A percentile compares a stretch with the other conserved stretches of the same genome.
phyloP scores from a whole-genome alignment of 176 grass and related monocot species.

The Themeda triandra region DNA sequence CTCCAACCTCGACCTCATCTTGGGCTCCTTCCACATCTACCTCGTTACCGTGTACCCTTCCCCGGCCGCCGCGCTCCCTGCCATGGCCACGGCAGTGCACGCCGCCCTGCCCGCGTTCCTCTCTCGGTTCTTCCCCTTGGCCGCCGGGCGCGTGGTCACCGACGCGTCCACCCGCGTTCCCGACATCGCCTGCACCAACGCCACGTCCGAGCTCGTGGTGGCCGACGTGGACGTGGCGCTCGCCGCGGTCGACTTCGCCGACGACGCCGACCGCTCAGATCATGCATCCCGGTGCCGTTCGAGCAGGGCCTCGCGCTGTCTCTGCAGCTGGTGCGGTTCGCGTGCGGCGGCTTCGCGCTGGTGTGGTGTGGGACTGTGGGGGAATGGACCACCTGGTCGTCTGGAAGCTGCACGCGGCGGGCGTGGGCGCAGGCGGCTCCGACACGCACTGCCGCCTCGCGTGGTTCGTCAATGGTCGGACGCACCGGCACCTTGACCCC shows the following conservation, averaged over 20 bases:
- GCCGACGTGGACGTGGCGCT: not conserved
- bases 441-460: not conserved
- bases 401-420: slow-evolving; percentile 63
- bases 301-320: slow-evolving; percentile 47
- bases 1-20: slow-evolving; percentile 59
- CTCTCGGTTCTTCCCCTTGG: slow-evolving; percentile 46
- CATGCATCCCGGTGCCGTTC: slow-evolving; percentile 41
- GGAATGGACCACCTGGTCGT: slow-evolving; percentile 59
- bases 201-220: slow-evolving; percentile 58
- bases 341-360: slow-evolving; percentile 64
- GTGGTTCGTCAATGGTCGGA: slow-evolving; percentile 27
- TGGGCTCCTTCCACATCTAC: slow-evolving; percentile 45
- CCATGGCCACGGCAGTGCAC: not conserved
- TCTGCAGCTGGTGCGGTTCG: slow-evolving; percentile 60
- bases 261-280: slow-evolving; percentile 33
- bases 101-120: slow-evolving; percentile 39
- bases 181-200: slow-evolving; percentile 49
- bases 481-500: not conserved
- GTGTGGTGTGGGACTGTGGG: too few species aligned
- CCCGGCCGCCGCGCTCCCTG: not conserved
- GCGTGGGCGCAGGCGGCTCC: not conserved
- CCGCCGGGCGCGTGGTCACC: slow-evolving; percentile 28
- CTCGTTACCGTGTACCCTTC: slow-evolving; percentile 32
- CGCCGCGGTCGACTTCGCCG: slow-evolving; percentile 44
- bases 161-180: slow-evolving; percentile 22